phyloP scores from a whole-genome alignment of 371 early-diverging fungal genomes.

The Entomophthora muscae region DNA sequence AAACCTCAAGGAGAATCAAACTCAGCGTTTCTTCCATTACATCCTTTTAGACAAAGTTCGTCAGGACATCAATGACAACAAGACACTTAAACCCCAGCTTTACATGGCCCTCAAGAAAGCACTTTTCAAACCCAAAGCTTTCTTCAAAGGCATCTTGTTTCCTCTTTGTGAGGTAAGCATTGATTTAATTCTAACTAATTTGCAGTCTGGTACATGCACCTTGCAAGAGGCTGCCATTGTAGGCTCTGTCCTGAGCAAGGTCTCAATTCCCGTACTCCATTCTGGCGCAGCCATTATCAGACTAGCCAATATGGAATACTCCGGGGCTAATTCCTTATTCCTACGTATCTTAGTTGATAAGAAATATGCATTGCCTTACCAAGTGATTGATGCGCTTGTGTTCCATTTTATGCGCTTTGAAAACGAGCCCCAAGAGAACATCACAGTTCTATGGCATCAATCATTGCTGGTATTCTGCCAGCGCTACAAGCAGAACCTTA shows the following conservation, averaged over 20 bases:
- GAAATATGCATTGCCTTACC: slow-evolving; percentile 94
- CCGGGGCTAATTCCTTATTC: slow-evolving; percentile 82
- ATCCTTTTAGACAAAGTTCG: slow-evolving; percentile 82
- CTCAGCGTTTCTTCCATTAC: slow-evolving; percentile 72
- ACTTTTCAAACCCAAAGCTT: slow-evolving; percentile 90
- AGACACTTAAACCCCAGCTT: slow-evolving; percentile 88
- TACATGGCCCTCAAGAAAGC: slow-evolving; percentile 93
- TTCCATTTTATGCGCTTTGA: slow-evolving; percentile 86
- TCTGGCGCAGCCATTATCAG: slow-evolving; percentile 85
- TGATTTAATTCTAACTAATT: not conserved
- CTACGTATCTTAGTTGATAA: slow-evolving; percentile 92
- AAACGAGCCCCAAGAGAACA: slow-evolving; percentile 23
- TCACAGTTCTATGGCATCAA: slow-evolving; percentile 98
- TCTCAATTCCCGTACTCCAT: slow-evolving; percentile 87
- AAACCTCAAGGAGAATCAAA: slow-evolving; percentile 77
- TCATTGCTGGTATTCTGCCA: slow-evolving; percentile 85
- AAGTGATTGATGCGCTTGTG: slow-evolving; percentile 87
- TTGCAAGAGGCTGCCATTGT: slow-evolving; percentile 92
- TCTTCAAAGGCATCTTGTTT: slow-evolving; percentile 93
- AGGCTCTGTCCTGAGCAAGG: slow-evolving; percentile 76
- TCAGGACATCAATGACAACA: slow-evolving; percentile 83
- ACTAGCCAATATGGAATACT: slow-evolving; percentile 93
- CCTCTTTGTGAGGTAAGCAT: slow-evolving; percentile 69
- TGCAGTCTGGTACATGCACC: slow-evolving; percentile 67
- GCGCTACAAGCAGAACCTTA: slow-evolving; percentile 87